Evolutionary conservation across 768 basidiomycete genomes (phyloP).

Genomic region (Mycena rosella): DNA sequence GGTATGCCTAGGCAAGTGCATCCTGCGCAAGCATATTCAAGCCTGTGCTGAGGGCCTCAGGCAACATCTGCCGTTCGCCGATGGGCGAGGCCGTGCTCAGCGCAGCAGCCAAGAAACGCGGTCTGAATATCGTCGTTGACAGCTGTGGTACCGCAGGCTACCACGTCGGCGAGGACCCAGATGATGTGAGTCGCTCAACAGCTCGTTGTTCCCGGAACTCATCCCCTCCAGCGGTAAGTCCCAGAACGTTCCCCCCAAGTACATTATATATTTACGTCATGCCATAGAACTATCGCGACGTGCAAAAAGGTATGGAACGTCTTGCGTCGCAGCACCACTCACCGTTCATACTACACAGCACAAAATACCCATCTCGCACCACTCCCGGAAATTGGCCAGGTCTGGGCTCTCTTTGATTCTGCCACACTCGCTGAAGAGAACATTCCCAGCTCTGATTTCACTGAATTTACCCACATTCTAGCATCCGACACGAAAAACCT

Average conservation of each 20-base stretch:
- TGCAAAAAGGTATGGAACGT: conserved; percentile 74
- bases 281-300: conserved; percentile 70
- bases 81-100: conserved; percentile 92
- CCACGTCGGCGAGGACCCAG: conserved; percentile 87
- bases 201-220: background rate
- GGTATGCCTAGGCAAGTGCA: conserved; percentile 75
- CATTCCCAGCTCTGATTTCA: conserved; percentile 70
- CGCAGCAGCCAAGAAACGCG: conserved; percentile 75
- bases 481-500: conserved; percentile 87
- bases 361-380: conserved; percentile 76
- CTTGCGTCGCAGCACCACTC: background rate
- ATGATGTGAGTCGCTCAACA: conserved; percentile 64
- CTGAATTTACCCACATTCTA: conserved; percentile 84
- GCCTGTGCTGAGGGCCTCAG: conserved; percentile 43
- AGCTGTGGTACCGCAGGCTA: conserved; percentile 87
- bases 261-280: background rate
- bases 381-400: conserved; percentile 70
- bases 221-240: conserved; percentile 21
- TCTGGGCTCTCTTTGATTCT: background rate
- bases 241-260: background rate
- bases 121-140: conserved; percentile 78
- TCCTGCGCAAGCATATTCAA: background rate
- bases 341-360: conserved; percentile 59
- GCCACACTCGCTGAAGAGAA: background rate
- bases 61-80: conserved; percentile 91